Conservation (phyloP, 768 basidiomycete genomes). For the Boletus rubroflammeus region DNA sequence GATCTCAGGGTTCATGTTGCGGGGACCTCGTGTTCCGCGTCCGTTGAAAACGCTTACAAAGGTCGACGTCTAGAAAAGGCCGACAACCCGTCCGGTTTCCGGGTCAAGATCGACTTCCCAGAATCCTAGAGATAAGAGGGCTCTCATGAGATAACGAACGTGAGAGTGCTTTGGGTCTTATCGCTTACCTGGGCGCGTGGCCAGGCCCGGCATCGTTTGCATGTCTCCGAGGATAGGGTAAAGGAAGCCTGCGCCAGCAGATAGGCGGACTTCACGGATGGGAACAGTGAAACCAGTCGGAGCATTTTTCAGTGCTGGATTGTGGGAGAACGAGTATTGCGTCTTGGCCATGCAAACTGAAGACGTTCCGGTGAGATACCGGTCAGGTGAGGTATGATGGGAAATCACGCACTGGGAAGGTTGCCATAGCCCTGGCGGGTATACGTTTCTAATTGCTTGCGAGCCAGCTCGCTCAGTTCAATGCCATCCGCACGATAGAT, state of each 20-base stretch:
- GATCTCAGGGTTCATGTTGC: constrained; percentile 9
- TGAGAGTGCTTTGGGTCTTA: neutral
- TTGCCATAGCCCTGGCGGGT: constrained; percentile 82
- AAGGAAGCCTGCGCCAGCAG: constrained; percentile 93
- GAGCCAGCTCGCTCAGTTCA: constrained; percentile 78
- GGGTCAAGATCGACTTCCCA: constrained; percentile 86
- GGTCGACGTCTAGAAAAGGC: constrained; percentile 61
- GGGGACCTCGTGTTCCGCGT: constrained; percentile 2
- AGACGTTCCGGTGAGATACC: constrained; percentile 4
- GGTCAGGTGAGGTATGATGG: neutral
- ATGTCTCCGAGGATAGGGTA: constrained; percentile 96
- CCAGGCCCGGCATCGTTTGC: constrained; percentile 97
- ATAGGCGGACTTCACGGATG: constrained; percentile 81
- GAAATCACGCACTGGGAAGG: constrained; percentile 62
- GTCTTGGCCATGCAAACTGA: constrained; percentile 97
- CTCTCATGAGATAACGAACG: constrained; percentile 9
- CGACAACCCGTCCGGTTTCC: constrained; percentile 77
- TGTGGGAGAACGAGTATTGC: constrained; percentile 95
- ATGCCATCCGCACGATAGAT: constrained; percentile 95
- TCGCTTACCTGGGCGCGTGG: constrained; percentile 75
- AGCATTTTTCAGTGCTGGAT: constrained; percentile 86
- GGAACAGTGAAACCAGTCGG: constrained; percentile 92
- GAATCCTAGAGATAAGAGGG: constrained; percentile 51
- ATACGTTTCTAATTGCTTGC: constrained; percentile 85
- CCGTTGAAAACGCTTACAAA: constrained; percentile 19